Evolutionary conservation across 208 protist genomes (phyloP), one percentile per base, ranked within the genome.

Genomic region (Wallacemonas rigidus): DNA sequence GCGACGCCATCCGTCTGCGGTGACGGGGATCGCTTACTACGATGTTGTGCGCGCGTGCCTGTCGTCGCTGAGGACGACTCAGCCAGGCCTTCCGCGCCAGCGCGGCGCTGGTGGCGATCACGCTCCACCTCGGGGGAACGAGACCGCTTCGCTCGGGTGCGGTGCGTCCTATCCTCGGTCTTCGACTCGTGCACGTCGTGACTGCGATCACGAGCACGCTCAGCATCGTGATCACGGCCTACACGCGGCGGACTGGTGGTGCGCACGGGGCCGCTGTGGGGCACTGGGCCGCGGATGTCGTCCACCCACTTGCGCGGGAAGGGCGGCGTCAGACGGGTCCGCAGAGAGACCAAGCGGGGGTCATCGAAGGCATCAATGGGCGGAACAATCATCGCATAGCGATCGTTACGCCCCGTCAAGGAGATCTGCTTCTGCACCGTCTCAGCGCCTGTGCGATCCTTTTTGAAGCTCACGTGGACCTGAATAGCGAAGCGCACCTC

Each of bases 401-500:
- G 48, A 55, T 53, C 68, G 74, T 40, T 69, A 44, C 44, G 35
- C 7, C 65, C 15, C 35, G 35, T 15, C 41, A 48, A 26, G 58
- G 7, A 14, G 41, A 53, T 54, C 50, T 50, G 51, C 55, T 62
- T 77, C 67, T 55, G 51, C 55, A 41, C 56, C 8, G 14, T 35
- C 41, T 65, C 60, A 5, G 38, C 43, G 12, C 60, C 60, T 11
- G 3, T 6, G 14, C 60, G 3, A 26, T 48, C 50, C 40, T 11
- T 15, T 41, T 51, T 45, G 15, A 39, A 15, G n/a, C 60, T 65
- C 60, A 65, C 6, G 17, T 65, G 60, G 9, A 65, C 6, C 36
- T 65, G 60, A 14, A 65, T 6, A 4, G 60, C n/a, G 60, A 65
- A 65, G 8, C 67, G 67, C 39, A 53, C 67, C 48, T 71, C 39